These are phyloP conservation scores for Zymoseptoria pseudotritici DNA, from an alignment of 2,329 filamentous ascomycete species.

Conservation along the genomic window DNA sequence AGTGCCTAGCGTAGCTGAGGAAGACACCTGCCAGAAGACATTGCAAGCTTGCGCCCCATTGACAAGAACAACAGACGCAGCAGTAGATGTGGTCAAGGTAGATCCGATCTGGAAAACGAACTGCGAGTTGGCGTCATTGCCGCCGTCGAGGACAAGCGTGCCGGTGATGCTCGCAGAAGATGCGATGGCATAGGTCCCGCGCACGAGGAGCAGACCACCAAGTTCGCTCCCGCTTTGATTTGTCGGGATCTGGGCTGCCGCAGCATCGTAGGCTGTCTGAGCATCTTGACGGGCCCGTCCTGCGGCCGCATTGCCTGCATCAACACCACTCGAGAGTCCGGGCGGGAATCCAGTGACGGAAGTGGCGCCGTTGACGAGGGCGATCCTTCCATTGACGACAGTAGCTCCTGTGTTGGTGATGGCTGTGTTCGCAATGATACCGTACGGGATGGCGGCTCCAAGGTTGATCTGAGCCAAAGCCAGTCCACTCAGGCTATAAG, in stretches of 20 bases:
- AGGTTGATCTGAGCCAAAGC: slow-evolving; percentile 1
- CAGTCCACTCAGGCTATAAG: background rate
- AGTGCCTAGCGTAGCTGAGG: slow-evolving; percentile 4
- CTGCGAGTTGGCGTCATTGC: background rate
- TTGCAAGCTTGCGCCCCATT: slow-evolving; percentile 6
- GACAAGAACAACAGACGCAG: slow-evolving; percentile 1
- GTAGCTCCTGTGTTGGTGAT: slow-evolving; percentile 9
- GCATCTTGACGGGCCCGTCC: slow-evolving; percentile 1
- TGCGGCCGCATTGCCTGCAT: slow-evolving; percentile 3
- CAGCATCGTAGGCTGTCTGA: background rate
- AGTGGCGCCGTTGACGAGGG: background rate
- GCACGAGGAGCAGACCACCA: background rate
- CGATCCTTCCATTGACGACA: slow-evolving; percentile 1
- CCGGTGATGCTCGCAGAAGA: background rate
- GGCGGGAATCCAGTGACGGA: slow-evolving; percentile 7
- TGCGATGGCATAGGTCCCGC: background rate
- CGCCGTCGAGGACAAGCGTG: background rate
- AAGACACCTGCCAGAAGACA: slow-evolving; percentile 6
- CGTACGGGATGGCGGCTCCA: background rate
- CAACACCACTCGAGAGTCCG: background rate
- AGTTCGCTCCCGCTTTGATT: background rate
- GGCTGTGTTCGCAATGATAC: slow-evolving; percentile 3
- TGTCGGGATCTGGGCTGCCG: background rate
- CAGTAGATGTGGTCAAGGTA: background rate
- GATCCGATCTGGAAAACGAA: background rate